These are phyloP conservation scores for Blastocladiella britannica DNA, from an alignment of 192 early-diverging fungal species.

Conservation along the genomic window DNA sequence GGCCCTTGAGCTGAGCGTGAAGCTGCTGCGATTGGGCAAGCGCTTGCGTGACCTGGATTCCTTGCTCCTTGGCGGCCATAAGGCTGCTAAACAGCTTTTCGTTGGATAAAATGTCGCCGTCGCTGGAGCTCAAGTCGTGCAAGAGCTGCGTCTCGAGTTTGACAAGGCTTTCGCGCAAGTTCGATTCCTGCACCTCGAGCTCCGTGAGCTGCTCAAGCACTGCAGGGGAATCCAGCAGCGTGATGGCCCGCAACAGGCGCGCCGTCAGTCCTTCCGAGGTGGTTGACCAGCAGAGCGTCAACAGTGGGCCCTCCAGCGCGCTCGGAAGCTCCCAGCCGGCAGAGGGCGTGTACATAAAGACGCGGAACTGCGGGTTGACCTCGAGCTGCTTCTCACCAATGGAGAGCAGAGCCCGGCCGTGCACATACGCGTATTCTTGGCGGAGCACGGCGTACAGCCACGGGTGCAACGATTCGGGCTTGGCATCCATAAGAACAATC, in stretches of 20 bases:
- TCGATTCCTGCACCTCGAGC: conserved; percentile 27
- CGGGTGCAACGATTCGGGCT: conserved; percentile 17
- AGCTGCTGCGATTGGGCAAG: conserved; percentile 24
- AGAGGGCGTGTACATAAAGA: conserved; percentile 22
- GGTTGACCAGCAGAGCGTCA: conserved; percentile 31
- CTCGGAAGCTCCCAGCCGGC: conserved; percentile 17
- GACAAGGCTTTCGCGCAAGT: conserved; percentile 27
- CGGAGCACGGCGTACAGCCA: conserved; percentile 25
- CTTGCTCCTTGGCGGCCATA: conserved; percentile 35
- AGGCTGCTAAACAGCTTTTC: conserved; percentile 21
- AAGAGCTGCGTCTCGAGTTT: conserved; percentile 29
- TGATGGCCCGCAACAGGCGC: conserved; percentile 28
- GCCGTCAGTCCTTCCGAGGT: conserved; percentile 29
- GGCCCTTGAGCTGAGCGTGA: conserved; percentile 24
- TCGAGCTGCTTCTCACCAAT: conserved; percentile 35
- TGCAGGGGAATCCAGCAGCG: conserved; percentile 32
- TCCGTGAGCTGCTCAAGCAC: conserved; percentile 27
- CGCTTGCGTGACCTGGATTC: conserved; percentile 18
- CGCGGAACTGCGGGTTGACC: conserved; percentile 29
- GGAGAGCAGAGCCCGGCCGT: conserved; percentile 26
- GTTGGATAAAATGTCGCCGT: conserved; percentile 42
- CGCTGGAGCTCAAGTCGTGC: conserved; percentile 25
- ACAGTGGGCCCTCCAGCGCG: conserved; percentile 15
- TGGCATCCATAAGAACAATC: conserved; percentile 29
- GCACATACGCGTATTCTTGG: conserved; percentile 18